These are phyloP conservation scores for Ustilago nuda DNA, from an alignment of 1,284 basidiomycete species.

Conservation along the genomic window DNA sequence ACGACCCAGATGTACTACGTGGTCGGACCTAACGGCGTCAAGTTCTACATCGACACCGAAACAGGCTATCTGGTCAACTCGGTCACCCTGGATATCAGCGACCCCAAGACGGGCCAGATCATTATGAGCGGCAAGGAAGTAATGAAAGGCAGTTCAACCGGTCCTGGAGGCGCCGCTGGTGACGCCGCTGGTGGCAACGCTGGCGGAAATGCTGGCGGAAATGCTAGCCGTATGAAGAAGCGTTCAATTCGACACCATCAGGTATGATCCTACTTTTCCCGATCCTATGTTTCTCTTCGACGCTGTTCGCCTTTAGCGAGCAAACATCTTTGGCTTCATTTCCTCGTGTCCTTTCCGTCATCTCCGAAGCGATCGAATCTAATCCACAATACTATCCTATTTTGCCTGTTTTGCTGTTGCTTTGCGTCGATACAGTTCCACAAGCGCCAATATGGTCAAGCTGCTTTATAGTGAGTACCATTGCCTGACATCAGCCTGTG, in stretches of 20 bases:
- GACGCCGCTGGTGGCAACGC: constrained; percentile 4
- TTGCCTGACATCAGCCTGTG: background rate
- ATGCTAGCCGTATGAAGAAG: constrained; percentile 24
- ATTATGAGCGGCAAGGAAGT: constrained; percentile 1
- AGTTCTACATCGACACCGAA: constrained; percentile 27
- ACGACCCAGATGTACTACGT: constrained; percentile 9
- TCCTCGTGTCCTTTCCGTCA: background rate
- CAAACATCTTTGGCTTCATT: background rate
- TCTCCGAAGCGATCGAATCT: constrained; percentile 11
- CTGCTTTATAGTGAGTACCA: constrained; percentile 22
- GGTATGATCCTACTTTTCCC: constrained; percentile 30
- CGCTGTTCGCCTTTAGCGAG: background rate
- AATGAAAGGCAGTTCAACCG: background rate
- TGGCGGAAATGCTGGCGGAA: constrained; percentile 1
- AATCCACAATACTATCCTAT: constrained; percentile 3
- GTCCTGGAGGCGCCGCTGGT: constrained; percentile 7
- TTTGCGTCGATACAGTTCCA: constrained; percentile 23
- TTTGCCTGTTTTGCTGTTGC: background rate
- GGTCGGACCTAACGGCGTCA: constrained; percentile 9
- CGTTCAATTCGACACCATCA: constrained; percentile 30
- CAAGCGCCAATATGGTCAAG: constrained; percentile 10
- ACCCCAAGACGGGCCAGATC: constrained; percentile 37
- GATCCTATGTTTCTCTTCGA: background rate
- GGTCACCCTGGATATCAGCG: constrained; percentile 21
- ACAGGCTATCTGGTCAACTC: constrained; percentile 32